Base-by-base conservation (phyloP, 2,329 filamentous ascomycete genomes). In the Dryadomyces quercus-mongolicae region DNA sequence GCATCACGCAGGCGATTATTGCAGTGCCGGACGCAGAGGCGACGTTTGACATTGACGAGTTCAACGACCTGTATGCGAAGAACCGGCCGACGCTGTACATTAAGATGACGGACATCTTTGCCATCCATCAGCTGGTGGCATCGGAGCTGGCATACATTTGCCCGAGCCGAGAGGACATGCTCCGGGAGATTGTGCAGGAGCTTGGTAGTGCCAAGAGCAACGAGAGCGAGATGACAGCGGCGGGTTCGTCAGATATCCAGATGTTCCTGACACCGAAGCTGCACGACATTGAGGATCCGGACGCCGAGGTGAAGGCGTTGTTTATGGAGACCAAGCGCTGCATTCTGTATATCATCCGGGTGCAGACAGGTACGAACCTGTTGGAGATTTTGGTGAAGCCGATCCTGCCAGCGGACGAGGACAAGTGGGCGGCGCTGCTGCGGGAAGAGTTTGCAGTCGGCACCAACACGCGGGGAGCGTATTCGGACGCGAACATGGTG, bases 281-380 rank as follows among this genome's bases (percentile, higher is more conserved):
- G 53, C 89, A 94, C 65, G 87, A 95, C 62, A 74, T 90, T 57
- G 88, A 95, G 63, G 93, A 98, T 65, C 92, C 93, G 4, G 92
- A 97, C 65, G 89, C 91, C 4, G 87, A 93, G 57, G 77, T 93
- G 59, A 96, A 97, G 70, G 78, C 90, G 1, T 77, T 98, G 3
- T 96, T 96, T 67, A 97, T 96, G 83, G 93, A 97, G 71, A 97
- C 93, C 2, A 98, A 98, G 72, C 84, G 93, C 62, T 95, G 93
- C 65, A 86, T 97, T 44, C 74, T 98, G 58, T 98, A 97, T 70
- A 97, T 98, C 67, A 97, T 98, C 65, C 86, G 93, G 56, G 86
- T 98, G 40, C 94, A 98, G 69, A 89, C 88, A 2, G 93, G 93
- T 9, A 74, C 84, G 52, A 95, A 92, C 62, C 79, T 98, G n/a